phyloP scores from a whole-genome alignment of 495 filamentous ascomycete genomes.

The Penicillium robsamsonii region DNA sequence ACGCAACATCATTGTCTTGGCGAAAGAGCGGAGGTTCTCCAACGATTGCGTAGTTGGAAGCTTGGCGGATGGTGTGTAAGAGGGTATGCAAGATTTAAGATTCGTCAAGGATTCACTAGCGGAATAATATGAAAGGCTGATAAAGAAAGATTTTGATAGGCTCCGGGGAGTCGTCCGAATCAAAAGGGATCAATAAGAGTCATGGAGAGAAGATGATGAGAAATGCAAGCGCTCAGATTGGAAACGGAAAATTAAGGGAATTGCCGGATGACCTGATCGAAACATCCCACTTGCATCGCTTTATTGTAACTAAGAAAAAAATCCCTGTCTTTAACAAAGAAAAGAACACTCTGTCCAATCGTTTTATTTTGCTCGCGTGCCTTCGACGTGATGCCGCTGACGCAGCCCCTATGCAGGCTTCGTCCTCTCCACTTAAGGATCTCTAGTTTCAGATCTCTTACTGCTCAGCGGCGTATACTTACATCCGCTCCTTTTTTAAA shows the following conservation, averaged over 20 bases:
- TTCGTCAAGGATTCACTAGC: neutral
- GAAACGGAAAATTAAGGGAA: slow-evolving; percentile 21
- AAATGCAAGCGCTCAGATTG: slow-evolving; percentile 3
- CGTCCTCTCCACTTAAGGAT: slow-evolving; percentile 34
- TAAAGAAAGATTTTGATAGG: neutral
- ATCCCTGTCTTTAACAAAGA: slow-evolving; percentile 8
- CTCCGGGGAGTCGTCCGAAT: neutral
- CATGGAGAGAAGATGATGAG: neutral
- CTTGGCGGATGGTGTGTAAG: slow-evolving; percentile 2
- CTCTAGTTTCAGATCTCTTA: slow-evolving; percentile 15
- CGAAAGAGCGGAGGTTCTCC: slow-evolving; percentile 8
- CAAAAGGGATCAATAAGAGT: slow-evolving; percentile 5
- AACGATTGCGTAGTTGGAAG: slow-evolving; percentile 8
- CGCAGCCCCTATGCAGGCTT: slow-evolving; percentile 49
- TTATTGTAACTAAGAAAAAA: neutral
- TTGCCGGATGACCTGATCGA: slow-evolving; percentile 32
- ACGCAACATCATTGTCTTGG: slow-evolving; percentile 25
- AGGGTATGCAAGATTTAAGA: neutral
- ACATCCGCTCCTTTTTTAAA: slow-evolving; percentile 23
- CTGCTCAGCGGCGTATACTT: slow-evolving; percentile 30
- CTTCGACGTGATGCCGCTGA: slow-evolving; percentile 41
- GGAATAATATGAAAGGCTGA: neutral
- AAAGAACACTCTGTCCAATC: slow-evolving; percentile 28
- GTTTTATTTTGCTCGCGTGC: slow-evolving; percentile 24
- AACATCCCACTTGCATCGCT: neutral